A percentile compares a stretch with the other conserved stretches of the same genome.
Conservation (phyloP, 208 protist genomes). For the Balamuthia mandrillaris region DNA sequence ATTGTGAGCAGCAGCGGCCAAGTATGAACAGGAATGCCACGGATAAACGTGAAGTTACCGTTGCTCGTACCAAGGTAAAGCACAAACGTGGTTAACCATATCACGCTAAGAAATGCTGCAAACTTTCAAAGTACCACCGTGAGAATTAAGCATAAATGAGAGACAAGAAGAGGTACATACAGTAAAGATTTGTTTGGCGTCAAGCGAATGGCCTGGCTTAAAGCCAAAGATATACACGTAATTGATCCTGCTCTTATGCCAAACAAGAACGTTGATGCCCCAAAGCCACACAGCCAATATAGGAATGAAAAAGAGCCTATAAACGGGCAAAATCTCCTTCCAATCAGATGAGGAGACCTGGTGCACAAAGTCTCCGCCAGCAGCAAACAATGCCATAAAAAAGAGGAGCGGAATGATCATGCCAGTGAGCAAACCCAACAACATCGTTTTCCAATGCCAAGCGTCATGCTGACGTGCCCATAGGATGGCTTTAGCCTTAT, state of each 20-base stretch:
- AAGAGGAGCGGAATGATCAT: too few relatives aligned
- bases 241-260: constrained; percentile 41
- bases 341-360: too few relatives aligned
- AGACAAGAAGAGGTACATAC: not conserved
- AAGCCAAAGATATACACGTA: constrained; percentile 55
- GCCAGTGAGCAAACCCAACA: too few relatives aligned
- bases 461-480: too few relatives aligned
- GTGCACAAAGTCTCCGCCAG: too few relatives aligned
- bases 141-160: not conserved
- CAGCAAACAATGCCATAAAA: too few relatives aligned
- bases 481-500: too few relatives aligned
- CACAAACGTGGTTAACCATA: constrained; percentile 40
- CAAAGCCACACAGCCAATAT: constrained; percentile 53
- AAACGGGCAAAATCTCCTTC: too few relatives aligned
- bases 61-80: constrained; percentile 31
- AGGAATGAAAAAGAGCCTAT: constrained; percentile 33
- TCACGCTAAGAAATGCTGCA: constrained; percentile 21
- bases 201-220: constrained; percentile 31
- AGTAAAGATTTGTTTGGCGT: constrained; percentile 23
- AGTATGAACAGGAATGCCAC: not conserved
- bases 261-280: constrained; percentile 47
- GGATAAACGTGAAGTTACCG: not conserved
- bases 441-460: too few relatives aligned
- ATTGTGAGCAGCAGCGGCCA: constrained; percentile 42
- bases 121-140: not conserved